Percentiles rank a stretch among this genome's conserved stretches.
Evolutionary conservation across 192 early-diverging fungal species (phyloP).

Genomic region (Umbelopsis sp.): DNA sequence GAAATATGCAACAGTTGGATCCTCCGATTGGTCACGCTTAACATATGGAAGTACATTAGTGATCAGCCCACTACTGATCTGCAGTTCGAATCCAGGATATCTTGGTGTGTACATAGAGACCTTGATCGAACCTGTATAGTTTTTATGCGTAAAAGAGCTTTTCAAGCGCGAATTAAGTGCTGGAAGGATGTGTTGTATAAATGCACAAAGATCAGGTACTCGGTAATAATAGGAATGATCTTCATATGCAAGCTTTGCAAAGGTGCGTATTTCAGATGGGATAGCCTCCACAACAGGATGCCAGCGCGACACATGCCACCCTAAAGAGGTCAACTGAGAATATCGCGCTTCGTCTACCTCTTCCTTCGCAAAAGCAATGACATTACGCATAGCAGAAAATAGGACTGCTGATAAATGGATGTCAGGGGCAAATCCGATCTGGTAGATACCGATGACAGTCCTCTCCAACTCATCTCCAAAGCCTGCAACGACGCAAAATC

Average conservation of each 20-base stretch:
- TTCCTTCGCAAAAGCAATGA: not conserved
- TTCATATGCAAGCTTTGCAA: not conserved
- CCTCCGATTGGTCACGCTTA: not conserved
- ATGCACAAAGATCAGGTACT: not conserved
- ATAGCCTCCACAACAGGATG: not conserved
- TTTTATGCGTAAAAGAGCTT: not conserved
- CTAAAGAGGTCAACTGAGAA: not conserved
- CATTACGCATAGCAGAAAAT: slow-evolving; percentile 3
- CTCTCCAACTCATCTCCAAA: not conserved
- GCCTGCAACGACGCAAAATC: not conserved
- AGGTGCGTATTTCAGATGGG: not conserved
- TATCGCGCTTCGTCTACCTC: not conserved
- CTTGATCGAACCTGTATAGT: not conserved
- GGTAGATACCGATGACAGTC: not conserved
- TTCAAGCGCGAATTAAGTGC: not conserved
- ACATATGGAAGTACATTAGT: not conserved
- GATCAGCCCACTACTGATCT: not conserved
- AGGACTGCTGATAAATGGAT: not conserved
- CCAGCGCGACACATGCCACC: not conserved
- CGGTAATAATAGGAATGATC: not conserved
- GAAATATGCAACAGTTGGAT: not conserved
- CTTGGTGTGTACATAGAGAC: not conserved
- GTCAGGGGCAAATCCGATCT: not conserved
- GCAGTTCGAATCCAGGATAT: not conserved
- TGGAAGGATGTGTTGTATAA: not conserved